Percentiles rank a stretch among this genome's conserved stretches.
Evolutionary conservation across 257 asterid genomes (phyloP).

Genomic region (Paulownia fortunei): DNA sequence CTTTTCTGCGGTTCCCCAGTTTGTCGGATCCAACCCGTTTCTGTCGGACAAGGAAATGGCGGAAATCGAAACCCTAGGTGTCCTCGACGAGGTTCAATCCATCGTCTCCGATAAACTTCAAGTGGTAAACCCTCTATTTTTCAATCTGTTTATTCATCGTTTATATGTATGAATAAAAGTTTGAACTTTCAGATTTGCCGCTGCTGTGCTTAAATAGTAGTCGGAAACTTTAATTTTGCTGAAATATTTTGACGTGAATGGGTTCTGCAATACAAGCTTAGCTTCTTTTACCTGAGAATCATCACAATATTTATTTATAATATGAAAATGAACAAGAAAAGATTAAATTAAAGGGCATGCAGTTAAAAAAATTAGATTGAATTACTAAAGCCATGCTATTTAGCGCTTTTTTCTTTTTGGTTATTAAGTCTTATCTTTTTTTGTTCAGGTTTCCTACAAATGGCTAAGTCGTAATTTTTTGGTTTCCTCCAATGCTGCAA

Average conservation of each 20-base stretch:
- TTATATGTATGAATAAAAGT: background rate
- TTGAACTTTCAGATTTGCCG: background rate
- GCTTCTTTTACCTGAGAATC: background rate
- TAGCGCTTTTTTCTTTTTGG: background rate
- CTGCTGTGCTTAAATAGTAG: background rate
- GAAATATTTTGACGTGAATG: background rate
- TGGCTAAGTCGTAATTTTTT: constrained; percentile 92
- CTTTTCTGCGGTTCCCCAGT: constrained; percentile 19
- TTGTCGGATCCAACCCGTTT: constrained; percentile 24
- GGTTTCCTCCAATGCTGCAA: constrained; percentile 89
- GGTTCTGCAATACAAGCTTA: background rate
- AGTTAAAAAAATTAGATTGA: background rate
- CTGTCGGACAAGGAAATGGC: constrained; percentile 52
- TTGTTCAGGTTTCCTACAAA: constrained; percentile 87
- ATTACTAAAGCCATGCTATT: constrained; percentile 5
- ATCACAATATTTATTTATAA: background rate
- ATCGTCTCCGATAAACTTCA: constrained; percentile 91
- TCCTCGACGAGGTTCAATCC: constrained; percentile 77
- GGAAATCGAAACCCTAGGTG: constrained; percentile 65
- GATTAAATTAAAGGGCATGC: background rate
- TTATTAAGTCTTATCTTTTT: background rate
- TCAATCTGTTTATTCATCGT: constrained; percentile 2
- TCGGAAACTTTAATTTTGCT: background rate
- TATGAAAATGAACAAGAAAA: background rate
- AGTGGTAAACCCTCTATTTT: constrained; percentile 64